phyloP scores from a whole-genome alignment of 2,329 filamentous ascomycete species.

The Venturia carpophila region DNA sequence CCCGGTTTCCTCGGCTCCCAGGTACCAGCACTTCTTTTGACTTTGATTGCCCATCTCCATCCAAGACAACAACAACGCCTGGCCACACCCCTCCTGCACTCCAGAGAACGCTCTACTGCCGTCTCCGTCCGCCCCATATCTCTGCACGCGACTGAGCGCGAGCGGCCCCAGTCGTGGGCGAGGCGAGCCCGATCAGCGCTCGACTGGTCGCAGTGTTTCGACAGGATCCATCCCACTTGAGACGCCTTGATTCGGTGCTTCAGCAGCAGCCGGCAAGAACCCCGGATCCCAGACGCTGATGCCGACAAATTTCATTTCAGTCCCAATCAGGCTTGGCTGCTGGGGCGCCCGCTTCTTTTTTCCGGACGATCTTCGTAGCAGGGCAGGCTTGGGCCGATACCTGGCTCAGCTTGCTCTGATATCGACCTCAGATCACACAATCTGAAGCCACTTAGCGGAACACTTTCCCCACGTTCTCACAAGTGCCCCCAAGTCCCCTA shows the following conservation, averaged over 20 bases:
- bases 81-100: no score
- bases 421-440: neutral
- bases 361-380: conserved; percentile 28
- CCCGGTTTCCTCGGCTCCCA: conserved; percentile 1
- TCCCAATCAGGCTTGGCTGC: conserved; percentile 22
- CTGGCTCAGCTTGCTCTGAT: conserved; percentile 5
- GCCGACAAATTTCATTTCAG: conserved; percentile 21
- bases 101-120: no score
- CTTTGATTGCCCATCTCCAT: neutral
- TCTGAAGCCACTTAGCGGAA: conserved; percentile 15
- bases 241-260: neutral
- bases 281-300: no score
- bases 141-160: neutral
- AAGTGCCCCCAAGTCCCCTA: conserved; percentile 18
- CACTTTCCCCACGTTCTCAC: conserved; percentile 24
- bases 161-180: no score
- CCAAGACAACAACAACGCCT: no score
- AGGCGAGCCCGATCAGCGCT: neutral
- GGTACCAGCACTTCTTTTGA: neutral
- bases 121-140: no score
- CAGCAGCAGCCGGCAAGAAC: conserved; percentile 19
- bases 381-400: conserved; percentile 13
- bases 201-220: neutral
- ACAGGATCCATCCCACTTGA: neutral
- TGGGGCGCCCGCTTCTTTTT: conserved; percentile 25